Evolutionary conservation across 257 asterid species (phyloP).

Genomic region (Forsythia suspensa): DNA sequence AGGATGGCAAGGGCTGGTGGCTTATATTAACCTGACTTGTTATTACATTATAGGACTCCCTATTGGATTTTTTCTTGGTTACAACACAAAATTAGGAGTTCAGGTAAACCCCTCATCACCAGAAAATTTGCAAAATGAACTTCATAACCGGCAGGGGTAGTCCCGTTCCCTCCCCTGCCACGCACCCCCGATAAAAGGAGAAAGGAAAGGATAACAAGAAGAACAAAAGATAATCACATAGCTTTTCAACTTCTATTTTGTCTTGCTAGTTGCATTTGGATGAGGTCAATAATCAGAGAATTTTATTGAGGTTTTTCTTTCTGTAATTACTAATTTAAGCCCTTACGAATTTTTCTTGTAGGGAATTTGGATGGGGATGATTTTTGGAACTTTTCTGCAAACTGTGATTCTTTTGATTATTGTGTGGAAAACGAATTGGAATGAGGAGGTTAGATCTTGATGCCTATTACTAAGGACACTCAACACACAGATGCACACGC

Average conservation of each 20-base stretch:
- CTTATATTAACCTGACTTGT: slow-evolving; percentile 77
- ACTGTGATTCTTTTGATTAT: slow-evolving; percentile 61
- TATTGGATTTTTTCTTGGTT: slow-evolving; percentile 74
- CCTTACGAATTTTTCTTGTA: slow-evolving; percentile 23
- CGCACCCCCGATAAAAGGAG: neutral
- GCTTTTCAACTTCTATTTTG: neutral
- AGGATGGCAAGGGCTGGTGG: slow-evolving; percentile 98
- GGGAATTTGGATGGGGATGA: slow-evolving; percentile 99
- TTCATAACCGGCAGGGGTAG: neutral
- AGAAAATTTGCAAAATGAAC: neutral
- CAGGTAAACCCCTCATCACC: slow-evolving; percentile 43
- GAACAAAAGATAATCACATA: neutral
- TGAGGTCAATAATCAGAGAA: neutral
- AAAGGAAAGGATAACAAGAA: neutral
- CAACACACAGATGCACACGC: neutral
- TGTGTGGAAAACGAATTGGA: slow-evolving; percentile 85
- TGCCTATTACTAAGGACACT: neutral
- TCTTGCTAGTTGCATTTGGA: neutral
- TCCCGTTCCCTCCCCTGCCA: neutral
- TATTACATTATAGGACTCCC: slow-evolving; percentile 83
- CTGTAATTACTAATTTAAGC: slow-evolving; percentile 7
- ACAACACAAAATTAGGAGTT: slow-evolving; percentile 70
- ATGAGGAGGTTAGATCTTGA: slow-evolving; percentile 61
- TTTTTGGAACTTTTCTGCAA: slow-evolving; percentile 84
- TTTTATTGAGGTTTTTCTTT: neutral